Conservation (phyloP, 148 eudicot genomes). For the Heliamphora exappendiculata region DNA sequence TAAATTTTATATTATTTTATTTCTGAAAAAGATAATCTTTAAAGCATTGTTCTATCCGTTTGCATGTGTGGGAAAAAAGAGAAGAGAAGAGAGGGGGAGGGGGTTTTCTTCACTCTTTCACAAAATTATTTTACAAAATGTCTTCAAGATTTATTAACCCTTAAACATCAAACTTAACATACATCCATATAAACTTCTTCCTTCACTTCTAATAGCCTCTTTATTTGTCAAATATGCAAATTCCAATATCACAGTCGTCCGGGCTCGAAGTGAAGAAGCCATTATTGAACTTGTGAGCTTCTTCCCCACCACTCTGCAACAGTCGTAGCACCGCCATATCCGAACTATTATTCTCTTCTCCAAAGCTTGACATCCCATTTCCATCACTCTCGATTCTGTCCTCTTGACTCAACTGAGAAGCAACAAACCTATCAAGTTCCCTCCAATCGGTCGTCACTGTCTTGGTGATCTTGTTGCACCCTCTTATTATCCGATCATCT, state of each 20-base stretch:
- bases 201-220: not conserved
- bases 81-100: not conserved
- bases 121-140: conserved; percentile 2
- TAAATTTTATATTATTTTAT: not conserved
- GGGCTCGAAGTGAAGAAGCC: conserved; percentile 41
- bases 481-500: not conserved
- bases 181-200: not conserved
- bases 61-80: no score
- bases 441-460: conserved; percentile 11
- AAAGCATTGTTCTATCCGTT: not conserved
- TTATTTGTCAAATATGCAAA: conserved; percentile 63
- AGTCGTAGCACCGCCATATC: conserved; percentile 42
- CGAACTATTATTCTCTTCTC: conserved; percentile 14
- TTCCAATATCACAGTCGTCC: conserved; percentile 47
- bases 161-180: not conserved
- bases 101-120: conserved; percentile 4
- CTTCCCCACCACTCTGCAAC: conserved; percentile 46
- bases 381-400: not conserved
- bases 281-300: conserved; percentile 30
- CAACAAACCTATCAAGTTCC: conserved; percentile 11
- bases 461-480: not conserved
- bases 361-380: conserved; percentile 24
- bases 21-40: not conserved
- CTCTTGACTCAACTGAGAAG: conserved; percentile 18
- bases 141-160: not conserved